Evolutionary conservation across 73 alveolate genomes (phyloP).

Genomic region (Durusdinium trenchii): DNA sequence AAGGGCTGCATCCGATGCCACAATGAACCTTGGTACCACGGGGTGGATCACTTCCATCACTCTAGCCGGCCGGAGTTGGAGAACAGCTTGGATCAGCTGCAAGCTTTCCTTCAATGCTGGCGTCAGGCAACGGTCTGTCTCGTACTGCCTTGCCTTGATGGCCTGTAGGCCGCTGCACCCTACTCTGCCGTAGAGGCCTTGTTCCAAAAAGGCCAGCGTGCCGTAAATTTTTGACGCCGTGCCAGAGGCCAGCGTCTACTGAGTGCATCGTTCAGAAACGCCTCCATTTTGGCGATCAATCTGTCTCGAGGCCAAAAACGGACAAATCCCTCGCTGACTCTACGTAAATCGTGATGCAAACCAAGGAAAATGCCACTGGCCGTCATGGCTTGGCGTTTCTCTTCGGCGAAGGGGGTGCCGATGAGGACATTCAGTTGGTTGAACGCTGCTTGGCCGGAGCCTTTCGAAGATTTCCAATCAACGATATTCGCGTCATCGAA

Average conservation of each 20-base stretch:
- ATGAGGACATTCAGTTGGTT: not conserved
- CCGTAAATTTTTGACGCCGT: not conserved
- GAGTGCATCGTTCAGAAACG: not conserved
- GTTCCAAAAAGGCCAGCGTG: not conserved
- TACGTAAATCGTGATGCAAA: not conserved
- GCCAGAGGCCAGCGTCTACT: not conserved
- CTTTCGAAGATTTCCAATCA: not conserved
- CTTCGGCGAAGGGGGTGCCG: constrained; percentile 5
- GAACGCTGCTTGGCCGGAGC: not conserved
- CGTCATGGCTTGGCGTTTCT: not conserved
- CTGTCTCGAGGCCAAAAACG: not conserved
- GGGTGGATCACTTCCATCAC: not conserved
- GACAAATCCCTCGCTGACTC: not conserved
- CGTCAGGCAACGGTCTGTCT: not conserved
- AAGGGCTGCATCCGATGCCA: not conserved
- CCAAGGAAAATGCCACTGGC: constrained; percentile 4
- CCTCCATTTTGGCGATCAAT: not conserved
- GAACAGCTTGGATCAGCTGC: not conserved
- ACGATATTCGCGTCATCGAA: not conserved
- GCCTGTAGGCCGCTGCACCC: not conserved
- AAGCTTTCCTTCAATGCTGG: not conserved
- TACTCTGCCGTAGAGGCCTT: not conserved
- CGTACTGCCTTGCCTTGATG: not conserved
- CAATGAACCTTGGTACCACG: not conserved
- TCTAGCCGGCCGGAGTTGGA: not conserved